phyloP scores from a whole-genome alignment of 2,329 filamentous ascomycete species.

The Aspergillus uvarum region DNA sequence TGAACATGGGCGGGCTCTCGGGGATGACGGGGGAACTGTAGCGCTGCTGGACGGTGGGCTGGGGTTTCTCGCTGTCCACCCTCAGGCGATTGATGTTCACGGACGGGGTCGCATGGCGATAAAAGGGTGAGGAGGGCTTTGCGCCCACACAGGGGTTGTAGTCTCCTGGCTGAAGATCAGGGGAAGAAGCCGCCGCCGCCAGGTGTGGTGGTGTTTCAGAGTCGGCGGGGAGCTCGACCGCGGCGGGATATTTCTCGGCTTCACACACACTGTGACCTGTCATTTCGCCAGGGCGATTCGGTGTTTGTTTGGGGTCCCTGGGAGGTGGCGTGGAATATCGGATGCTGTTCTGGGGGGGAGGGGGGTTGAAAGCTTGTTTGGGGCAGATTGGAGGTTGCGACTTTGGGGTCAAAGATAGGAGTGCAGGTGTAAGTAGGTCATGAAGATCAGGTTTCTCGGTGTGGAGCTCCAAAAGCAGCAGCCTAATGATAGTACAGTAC shows the following conservation, averaged over 20 bases:
- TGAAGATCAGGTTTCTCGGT: neutral
- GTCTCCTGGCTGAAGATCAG: constrained; percentile 20
- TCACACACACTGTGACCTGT: neutral
- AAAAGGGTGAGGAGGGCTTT: constrained; percentile 47
- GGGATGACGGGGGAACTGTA: neutral
- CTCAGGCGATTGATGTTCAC: constrained; percentile 28
- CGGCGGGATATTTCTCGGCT: neutral
- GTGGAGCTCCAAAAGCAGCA: neutral
- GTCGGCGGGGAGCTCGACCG: neutral
- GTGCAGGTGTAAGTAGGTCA: neutral
- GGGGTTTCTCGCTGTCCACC: neutral
- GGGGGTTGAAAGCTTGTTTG: neutral
- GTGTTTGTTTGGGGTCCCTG: neutral
- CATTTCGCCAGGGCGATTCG: neutral
- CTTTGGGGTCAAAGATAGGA: neutral
- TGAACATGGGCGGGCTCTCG: constrained; percentile 3
- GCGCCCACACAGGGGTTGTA: constrained; percentile 42
- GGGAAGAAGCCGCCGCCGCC: neutral
- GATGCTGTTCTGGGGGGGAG: neutral
- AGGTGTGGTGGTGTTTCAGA: constrained; percentile 3
- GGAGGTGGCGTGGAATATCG: neutral
- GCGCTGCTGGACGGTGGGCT: neutral
- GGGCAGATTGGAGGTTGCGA: neutral
- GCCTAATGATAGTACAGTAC: neutral
- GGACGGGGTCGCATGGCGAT: constrained; percentile 40